phyloP scores from a whole-genome alignment of 1,284 basidiomycete species.

The Rhodofomes roseus region DNA sequence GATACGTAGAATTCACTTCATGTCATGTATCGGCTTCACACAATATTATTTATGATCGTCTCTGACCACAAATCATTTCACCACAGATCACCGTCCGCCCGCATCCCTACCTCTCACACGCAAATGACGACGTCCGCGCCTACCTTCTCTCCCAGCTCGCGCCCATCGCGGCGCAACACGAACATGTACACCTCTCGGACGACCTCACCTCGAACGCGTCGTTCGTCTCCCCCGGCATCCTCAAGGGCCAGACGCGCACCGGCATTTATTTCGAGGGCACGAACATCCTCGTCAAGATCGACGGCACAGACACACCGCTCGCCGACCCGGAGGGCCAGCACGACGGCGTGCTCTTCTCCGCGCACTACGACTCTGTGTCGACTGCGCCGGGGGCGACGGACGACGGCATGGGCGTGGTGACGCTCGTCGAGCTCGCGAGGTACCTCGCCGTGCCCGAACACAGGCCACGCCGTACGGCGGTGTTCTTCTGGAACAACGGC shows the following conservation, averaged over 20 bases:
- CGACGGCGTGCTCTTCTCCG: conserved; percentile 68
- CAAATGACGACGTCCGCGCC: conserved; percentile 61
- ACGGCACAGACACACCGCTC: conserved; percentile 43
- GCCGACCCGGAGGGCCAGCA: conserved; percentile 15
- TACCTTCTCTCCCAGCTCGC: conserved; percentile 56
- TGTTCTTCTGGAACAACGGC: conserved; percentile 82
- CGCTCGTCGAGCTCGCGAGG: conserved; percentile 61
- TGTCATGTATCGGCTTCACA: no score
- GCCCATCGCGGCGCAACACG: conserved; percentile 38
- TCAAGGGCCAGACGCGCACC: conserved; percentile 21
- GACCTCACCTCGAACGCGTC: conserved; percentile 59
- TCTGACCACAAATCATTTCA: background rate
- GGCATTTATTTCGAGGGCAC: conserved; percentile 67
- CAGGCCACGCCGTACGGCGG: conserved; percentile 52
- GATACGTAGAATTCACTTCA: no score
- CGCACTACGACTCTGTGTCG: conserved; percentile 78
- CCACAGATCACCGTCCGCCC: conserved; percentile 61
- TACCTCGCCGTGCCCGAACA: conserved; percentile 43
- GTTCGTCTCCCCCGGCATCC: conserved; percentile 32
- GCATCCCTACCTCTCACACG: conserved; percentile 73
- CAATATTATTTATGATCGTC: no score
- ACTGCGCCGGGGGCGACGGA: conserved; percentile 74
- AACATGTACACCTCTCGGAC: conserved; percentile 46
- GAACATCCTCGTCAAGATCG: conserved; percentile 68
- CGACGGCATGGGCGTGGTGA: conserved; percentile 70